Evolutionary conservation across 2,329 filamentous ascomycete genomes (phyloP), one percentile per base, ranked within the genome.

Genomic region (Aspergillus transmontanensis): DNA sequence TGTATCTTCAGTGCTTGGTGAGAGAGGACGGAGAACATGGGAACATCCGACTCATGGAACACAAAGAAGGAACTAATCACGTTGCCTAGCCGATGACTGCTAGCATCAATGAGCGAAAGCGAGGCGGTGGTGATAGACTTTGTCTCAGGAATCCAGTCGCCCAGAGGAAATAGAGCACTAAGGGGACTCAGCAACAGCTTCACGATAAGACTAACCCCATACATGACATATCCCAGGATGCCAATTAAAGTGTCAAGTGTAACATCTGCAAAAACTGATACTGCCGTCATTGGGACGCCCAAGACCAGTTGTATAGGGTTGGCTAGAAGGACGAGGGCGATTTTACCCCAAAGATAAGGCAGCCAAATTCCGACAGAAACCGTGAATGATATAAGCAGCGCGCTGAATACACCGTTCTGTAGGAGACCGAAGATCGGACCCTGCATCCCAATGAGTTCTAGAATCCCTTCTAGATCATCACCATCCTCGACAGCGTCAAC

Each of bases 361-460:
- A 97, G 80, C 81, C 95, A 97, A 51, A 98, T 88, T 58, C 93
- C 94, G 63, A 91, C 82, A 58, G 93, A 90, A 48, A 99, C 88
- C 16, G 94, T 96, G 58, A 94, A 87, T 1, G 92, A 91, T 16
- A 99, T 93, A 32, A 99, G 84, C 53, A 98, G 90, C 9, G 91
- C 90, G 75, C 94, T 97, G 78, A 99, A 99, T 19, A 97, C 89
- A 60, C 92, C 93, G 69, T 99, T 99, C 73, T 99, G 95, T 69
- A 98, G 88, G 6, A 99, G 85, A 3, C 93, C 93, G 16, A 90
- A 90, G 3, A 99, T 84, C 0, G 95, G 95, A 0, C 95, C 95
- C 72, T 96, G 92, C 91, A 99, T 96, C 43, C 95, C 95, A 63
- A 99, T 90, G 19, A 99, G 86, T 76, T 99, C 95, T 82, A 99